Conservation (phyloP, 441 rosid genomes). For the Breynia disticha region DNA sequence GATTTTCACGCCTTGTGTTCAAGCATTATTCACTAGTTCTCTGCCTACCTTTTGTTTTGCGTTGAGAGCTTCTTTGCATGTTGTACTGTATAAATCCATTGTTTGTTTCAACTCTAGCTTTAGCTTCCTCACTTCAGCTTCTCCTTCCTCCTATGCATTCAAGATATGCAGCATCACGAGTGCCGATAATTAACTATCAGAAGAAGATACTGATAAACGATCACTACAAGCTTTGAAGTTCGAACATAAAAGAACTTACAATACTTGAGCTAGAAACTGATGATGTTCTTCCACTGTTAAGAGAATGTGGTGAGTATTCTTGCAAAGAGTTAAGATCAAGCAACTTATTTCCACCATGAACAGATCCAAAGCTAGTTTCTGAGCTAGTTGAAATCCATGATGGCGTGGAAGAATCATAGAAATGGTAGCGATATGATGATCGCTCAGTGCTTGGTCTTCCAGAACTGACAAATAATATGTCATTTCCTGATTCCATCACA, state of each 20-base stretch:
- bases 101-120: constrained; percentile 87
- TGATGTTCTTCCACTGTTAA: constrained; percentile 42
- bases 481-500: constrained; percentile 55
- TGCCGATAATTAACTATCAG: no score
- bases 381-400: constrained; percentile 47
- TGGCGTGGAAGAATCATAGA: constrained; percentile 30
- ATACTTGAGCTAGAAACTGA: constrained; percentile 51
- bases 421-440: constrained; percentile 38
- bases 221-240: no score
- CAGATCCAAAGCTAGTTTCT: constrained; percentile 51
- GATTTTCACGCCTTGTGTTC: no score
- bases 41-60: no score
- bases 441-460: constrained; percentile 68
- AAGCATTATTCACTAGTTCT: no score
- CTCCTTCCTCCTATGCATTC: constrained; percentile 58
- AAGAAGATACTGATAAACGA: no score
- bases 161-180: no score
- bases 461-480: constrained; percentile 72
- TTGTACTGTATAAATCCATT: constrained; percentile 71
- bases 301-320: constrained; percentile 48
- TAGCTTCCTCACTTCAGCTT: constrained; percentile 78
- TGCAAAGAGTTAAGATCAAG: constrained; percentile 27
- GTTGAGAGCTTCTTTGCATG: constrained; percentile 35
- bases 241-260: constrained; percentile 19
- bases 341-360: constrained; percentile 41